A percentile compares a stretch with the other conserved stretches of the same genome.
These are phyloP conservation scores for Diaporthe sp. DNA, from an alignment of 2,329 filamentous ascomycete genomes.

Conservation along the genomic window DNA sequence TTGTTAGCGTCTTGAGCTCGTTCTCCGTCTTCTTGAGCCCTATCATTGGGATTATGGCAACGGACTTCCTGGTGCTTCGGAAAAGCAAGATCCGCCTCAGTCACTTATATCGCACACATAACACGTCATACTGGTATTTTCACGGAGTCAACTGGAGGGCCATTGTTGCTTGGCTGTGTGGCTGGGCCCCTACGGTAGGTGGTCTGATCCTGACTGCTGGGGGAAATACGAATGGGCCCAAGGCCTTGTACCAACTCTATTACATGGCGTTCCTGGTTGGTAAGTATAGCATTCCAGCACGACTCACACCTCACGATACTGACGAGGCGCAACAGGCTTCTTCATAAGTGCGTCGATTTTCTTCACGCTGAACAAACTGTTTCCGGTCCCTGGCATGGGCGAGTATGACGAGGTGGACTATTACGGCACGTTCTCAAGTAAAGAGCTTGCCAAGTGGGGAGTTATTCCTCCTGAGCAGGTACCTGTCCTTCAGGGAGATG, in stretches of 20 bases:
- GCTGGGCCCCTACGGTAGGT: constrained; percentile 59
- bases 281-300: constrained; percentile 33
- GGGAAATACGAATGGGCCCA: constrained; percentile 49
- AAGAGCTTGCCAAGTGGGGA: constrained; percentile 54
- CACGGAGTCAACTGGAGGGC: constrained; percentile 60
- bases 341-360: constrained; percentile 52
- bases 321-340: constrained; percentile 50
- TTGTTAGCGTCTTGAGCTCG: constrained; percentile 53
- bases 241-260: constrained; percentile 58
- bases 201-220: constrained; percentile 55
- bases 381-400: constrained; percentile 55
- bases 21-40: constrained; percentile 58
- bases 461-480: constrained; percentile 27
- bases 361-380: constrained; percentile 53
- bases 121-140: constrained; percentile 59
- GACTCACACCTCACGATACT: not conserved
- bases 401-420: constrained; percentile 59
- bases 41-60: constrained; percentile 55
- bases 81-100: constrained; percentile 52
- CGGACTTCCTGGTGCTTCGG: constrained; percentile 54
- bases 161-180: constrained; percentile 58
- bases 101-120: constrained; percentile 52
- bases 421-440: constrained; percentile 60
- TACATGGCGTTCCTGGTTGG: constrained; percentile 63
- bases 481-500: constrained; percentile 17